Evolutionary conservation across 768 basidiomycete genomes (phyloP).

Genomic region (Tulasnella sp.): DNA sequence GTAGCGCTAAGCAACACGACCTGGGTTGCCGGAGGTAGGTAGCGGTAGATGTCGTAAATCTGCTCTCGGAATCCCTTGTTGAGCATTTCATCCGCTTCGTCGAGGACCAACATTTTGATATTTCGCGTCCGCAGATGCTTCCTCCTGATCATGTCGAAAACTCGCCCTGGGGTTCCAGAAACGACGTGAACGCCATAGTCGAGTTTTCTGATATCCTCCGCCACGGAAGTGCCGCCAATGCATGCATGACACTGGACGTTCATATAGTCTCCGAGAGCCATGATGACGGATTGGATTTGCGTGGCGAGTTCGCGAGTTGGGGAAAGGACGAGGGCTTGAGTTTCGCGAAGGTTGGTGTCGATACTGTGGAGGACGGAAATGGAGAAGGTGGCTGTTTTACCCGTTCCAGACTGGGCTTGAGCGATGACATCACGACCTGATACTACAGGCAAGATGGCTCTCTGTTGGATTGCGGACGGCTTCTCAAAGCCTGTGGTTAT

Average conservation of each 20-base stretch:
- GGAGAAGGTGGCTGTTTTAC: slow-evolving; percentile 52
- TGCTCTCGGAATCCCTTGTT: slow-evolving; percentile 50
- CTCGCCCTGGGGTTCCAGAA: slow-evolving; percentile 48
- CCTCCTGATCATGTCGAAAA: slow-evolving; percentile 50
- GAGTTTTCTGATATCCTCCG: slow-evolving; percentile 48
- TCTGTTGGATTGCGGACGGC: slow-evolving; percentile 50
- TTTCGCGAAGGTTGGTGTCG: slow-evolving; percentile 46
- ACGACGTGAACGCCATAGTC: slow-evolving; percentile 49
- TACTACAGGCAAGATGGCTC: slow-evolving; percentile 49
- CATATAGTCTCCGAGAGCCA: slow-evolving; percentile 51
- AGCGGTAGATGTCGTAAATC: slow-evolving; percentile 52
- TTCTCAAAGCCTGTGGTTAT: slow-evolving; percentile 41
- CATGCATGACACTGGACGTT: slow-evolving; percentile 50
- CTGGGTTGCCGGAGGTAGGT: slow-evolving; percentile 47
- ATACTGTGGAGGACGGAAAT: slow-evolving; percentile 49
- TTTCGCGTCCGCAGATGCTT: slow-evolving; percentile 46
- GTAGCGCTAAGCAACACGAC: slow-evolving; percentile 51
- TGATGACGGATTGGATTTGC: slow-evolving; percentile 49
- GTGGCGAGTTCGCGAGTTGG: slow-evolving; percentile 50
- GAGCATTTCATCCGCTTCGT: slow-evolving; percentile 48
- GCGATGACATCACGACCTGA: slow-evolving; percentile 46
- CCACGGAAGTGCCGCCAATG: slow-evolving; percentile 48
- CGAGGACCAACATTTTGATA: slow-evolving; percentile 46
- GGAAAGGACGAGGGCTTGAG: slow-evolving; percentile 47
- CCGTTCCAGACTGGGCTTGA: slow-evolving; percentile 51